Percentiles rank a stretch among this genome's conserved stretches.
These are phyloP conservation scores for Pythium diclinum DNA, from an alignment of 352 stramenopile genomes.

Conservation along the genomic window DNA sequence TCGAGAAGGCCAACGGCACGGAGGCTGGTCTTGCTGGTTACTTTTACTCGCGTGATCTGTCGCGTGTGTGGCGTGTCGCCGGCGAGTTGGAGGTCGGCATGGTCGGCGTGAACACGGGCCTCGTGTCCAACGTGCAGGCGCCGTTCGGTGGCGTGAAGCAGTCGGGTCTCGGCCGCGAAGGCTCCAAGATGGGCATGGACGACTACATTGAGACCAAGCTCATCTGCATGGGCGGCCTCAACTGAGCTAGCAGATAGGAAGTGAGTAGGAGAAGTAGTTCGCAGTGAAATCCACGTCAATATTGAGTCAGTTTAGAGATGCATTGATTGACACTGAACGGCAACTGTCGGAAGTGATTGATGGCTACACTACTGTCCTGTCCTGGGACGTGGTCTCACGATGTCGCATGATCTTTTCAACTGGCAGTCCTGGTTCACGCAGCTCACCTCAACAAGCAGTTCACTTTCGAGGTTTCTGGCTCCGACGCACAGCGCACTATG, in stretches of 20 bases:
- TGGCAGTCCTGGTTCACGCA: not conserved
- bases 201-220: constrained; percentile 98
- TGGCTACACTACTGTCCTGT: not conserved
- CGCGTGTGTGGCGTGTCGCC: constrained; percentile 86
- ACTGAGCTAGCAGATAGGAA: constrained; percentile 7
- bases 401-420: not conserved
- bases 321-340: not conserved
- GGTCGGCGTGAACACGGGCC: constrained; percentile 92
- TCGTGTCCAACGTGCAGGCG: constrained; percentile 86
- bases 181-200: constrained; percentile 84
- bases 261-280: not conserved
- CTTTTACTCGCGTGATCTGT: constrained; percentile 92
- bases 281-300: not conserved
- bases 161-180: constrained; percentile 88
- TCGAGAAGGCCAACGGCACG: constrained; percentile 93
- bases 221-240: constrained; percentile 78
- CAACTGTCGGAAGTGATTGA: not conserved
- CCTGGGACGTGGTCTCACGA: not conserved
- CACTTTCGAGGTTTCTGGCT: too few relatives aligned
- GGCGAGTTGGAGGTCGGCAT: constrained; percentile 91
- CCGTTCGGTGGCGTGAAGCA: constrained; percentile 90
- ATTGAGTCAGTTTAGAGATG: not conserved
- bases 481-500: not conserved
- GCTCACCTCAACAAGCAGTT: not conserved
- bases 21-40: constrained; percentile 92